These are phyloP conservation scores for Inga oerstediana DNA, from an alignment of 306 rosid genomes.

Conservation along the genomic window DNA sequence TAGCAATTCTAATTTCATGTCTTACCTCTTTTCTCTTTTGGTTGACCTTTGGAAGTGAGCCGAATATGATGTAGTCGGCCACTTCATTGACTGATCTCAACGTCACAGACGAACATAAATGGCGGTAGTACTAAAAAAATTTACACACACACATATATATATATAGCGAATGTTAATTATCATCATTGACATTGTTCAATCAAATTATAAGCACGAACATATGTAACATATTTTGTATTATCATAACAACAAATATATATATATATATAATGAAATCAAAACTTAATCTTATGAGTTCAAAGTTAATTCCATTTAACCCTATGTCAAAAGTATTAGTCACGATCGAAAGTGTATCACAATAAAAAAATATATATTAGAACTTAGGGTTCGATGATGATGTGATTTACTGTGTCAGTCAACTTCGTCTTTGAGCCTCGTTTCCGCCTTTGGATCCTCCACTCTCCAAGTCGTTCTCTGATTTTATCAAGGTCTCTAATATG, in stretches of 20 bases:
- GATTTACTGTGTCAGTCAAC: not conserved
- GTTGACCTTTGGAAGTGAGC: no score
- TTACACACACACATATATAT: no score
- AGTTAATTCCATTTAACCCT: not conserved
- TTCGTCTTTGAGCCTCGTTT: not conserved
- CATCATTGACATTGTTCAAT: not conserved
- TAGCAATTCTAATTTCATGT: not conserved
- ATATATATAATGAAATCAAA: no score
- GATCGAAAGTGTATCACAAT: not conserved
- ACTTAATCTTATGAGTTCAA: not conserved
- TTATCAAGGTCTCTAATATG: not conserved
- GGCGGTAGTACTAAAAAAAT: not conserved
- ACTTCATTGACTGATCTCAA: not conserved
- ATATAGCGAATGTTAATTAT: not conserved
- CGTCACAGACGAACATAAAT: not conserved
- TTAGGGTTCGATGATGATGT: not conserved
- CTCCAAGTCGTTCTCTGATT: not conserved
- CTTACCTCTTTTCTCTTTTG: slow-evolving; percentile 2
- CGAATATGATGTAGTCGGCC: not conserved
- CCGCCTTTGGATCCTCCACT: not conserved
- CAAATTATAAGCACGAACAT: not conserved
- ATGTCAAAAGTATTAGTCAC: not conserved
- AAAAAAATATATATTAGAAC: no score
- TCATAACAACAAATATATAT: not conserved
- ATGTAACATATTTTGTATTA: no score